Percentiles rank a stretch among this genome's conserved stretches.
Conservation (phyloP, 768 basidiomycete species). For the Russula dissimulans region DNA sequence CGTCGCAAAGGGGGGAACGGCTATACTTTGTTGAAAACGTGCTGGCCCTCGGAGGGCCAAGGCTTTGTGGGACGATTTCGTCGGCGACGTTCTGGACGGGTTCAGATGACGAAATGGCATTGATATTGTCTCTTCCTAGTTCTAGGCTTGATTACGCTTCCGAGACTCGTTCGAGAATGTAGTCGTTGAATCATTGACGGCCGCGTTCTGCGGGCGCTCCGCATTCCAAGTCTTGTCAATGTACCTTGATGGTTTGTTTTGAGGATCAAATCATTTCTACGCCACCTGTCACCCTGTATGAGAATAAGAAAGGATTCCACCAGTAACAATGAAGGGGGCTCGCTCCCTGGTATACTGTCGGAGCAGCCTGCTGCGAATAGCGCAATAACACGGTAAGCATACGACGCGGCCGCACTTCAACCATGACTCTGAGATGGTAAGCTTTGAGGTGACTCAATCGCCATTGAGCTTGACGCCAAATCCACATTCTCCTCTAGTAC, state of each 20-base stretch:
- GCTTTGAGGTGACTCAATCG: too few relatives aligned
- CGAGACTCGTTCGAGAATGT: conserved; percentile 19
- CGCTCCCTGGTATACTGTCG: too few relatives aligned
- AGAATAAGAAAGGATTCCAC: too few relatives aligned
- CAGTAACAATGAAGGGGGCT: too few relatives aligned
- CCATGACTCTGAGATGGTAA: too few relatives aligned
- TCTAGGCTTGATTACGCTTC: conserved; percentile 4
- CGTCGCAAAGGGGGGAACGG: too few relatives aligned
- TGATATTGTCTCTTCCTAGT: not conserved
- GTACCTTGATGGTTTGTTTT: not conserved
- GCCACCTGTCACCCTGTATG: not conserved
- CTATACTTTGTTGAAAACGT: conserved; percentile 6
- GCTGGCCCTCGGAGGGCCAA: not conserved
- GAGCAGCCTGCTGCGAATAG: too few relatives aligned
- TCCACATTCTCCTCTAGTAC: too few relatives aligned
- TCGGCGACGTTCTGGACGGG: conserved; percentile 10
- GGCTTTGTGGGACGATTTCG: not conserved
- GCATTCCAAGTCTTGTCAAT: conserved; percentile 15
- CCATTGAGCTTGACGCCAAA: too few relatives aligned
- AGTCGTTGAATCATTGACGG: conserved; percentile 11
- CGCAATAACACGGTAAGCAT: too few relatives aligned
- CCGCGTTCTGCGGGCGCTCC: conserved; percentile 12
- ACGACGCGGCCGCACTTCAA: too few relatives aligned
- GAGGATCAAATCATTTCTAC: conserved; percentile 19
- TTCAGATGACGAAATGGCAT: not conserved